Conservation (phyloP, 2,329 filamentous ascomycete species). For the Sphaerulina populicola region DNA sequence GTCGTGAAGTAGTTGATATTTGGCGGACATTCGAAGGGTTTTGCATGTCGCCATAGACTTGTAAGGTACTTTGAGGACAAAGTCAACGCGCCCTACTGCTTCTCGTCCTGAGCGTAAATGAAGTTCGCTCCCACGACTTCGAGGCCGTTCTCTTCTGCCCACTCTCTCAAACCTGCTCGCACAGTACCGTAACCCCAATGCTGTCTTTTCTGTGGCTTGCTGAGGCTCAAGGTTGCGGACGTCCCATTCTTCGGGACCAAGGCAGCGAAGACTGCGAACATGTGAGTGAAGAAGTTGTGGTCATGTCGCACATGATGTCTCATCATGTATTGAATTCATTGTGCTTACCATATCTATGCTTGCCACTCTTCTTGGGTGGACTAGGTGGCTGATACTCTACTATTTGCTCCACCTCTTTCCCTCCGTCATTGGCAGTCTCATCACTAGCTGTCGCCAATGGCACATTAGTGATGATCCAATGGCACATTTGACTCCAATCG, state of each 20-base stretch:
- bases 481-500: slow-evolving; percentile 51
- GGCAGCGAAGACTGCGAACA: slow-evolving; percentile 40
- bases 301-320: too few species aligned
- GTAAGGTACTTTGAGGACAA: neutral
- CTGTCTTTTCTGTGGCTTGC: slow-evolving; percentile 42
- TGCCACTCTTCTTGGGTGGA: slow-evolving; percentile 49
- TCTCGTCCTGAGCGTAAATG: slow-evolving; percentile 42
- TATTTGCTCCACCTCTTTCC: slow-evolving; percentile 33
- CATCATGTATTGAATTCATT: too few species aligned
- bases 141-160: slow-evolving; percentile 44
- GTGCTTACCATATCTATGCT: slow-evolving; percentile 44
- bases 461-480: slow-evolving; percentile 44
- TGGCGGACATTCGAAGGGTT: too few species aligned
- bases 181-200: slow-evolving; percentile 50
- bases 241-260: slow-evolving; percentile 42
- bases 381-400: slow-evolving; percentile 47
- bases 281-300: too few species aligned
- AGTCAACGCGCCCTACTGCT: slow-evolving; percentile 33
- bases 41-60: too few species aligned
- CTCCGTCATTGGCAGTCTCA: neutral
- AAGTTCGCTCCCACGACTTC: slow-evolving; percentile 43
- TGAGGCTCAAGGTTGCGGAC: slow-evolving; percentile 36
- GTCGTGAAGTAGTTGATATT: too few species aligned
- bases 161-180: slow-evolving; percentile 45
- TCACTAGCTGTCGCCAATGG: slow-evolving; percentile 19